Conservation (phyloP, 164 flowering plant genomes). For the Kalanchoe fedtschenkoi region DNA sequence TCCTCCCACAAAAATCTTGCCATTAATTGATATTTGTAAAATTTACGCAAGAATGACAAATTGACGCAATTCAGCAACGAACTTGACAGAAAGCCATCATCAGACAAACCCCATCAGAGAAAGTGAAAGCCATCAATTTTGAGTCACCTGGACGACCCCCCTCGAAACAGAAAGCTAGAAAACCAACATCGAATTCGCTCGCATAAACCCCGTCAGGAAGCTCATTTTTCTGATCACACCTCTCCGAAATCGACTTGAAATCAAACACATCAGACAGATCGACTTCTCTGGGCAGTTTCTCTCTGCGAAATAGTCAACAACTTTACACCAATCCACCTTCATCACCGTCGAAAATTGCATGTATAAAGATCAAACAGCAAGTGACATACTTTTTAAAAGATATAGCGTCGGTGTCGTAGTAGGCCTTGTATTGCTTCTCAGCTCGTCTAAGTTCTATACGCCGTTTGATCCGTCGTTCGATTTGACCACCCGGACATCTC, state of each 20-base stretch:
- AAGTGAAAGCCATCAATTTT: background rate
- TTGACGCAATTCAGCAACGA: no score
- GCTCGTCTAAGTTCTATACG: conserved; percentile 75
- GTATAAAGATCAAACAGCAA: no score
- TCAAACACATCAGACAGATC: conserved; percentile 79
- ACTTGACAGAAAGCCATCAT: no score
- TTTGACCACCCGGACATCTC: conserved; percentile 48
- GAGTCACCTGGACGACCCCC: conserved; percentile 54
- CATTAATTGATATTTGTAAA: no score
- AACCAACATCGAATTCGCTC: conserved; percentile 22
- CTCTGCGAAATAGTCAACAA: conserved; percentile 24
- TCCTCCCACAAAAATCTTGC: no score
- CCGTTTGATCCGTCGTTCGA: conserved; percentile 43
- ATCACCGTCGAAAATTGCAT: background rate
- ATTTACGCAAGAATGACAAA: no score
- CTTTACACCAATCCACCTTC: background rate
- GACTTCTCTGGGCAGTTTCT: conserved; percentile 37
- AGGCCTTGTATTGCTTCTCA: conserved; percentile 94
- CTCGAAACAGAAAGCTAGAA: conserved; percentile 60
- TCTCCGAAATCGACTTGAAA: conserved; percentile 44
- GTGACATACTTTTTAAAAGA: conserved; percentile 34
- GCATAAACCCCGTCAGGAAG: conserved; percentile 39
- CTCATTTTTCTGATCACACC: conserved; percentile 24
- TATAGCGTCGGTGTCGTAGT: conserved; percentile 34
- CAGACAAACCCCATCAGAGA: no score